phyloP scores from a whole-genome alignment of 345 rosid genomes.

The Passiflora organensis region DNA sequence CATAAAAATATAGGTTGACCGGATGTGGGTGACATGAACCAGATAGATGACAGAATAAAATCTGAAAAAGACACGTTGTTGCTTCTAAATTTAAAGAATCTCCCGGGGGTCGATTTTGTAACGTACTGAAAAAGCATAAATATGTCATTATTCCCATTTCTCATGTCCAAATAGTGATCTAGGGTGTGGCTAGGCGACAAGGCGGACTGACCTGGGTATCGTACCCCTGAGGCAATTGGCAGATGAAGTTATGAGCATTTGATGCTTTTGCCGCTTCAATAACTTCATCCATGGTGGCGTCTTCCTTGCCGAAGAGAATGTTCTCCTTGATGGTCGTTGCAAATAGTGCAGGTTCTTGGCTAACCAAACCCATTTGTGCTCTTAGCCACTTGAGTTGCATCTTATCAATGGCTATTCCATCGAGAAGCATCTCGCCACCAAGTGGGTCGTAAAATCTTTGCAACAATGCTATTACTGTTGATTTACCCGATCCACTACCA shows the following conservation, averaged over 20 bases:
- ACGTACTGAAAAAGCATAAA: no score
- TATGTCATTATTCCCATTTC: no score
- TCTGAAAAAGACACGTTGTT: no score
- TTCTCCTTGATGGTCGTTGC: constrained; percentile 25
- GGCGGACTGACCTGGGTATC: constrained; percentile 21
- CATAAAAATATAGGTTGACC: no score
- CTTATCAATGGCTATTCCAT: constrained; percentile 6
- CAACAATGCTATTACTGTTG: constrained; percentile 12
- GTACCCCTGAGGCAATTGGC: constrained; percentile 21
- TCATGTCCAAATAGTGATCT: no score
- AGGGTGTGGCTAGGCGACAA: constrained; percentile 19
- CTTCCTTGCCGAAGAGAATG: constrained; percentile 24
- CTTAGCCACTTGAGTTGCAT: constrained; percentile 6
- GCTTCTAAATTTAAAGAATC: no score
- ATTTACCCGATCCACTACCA: constrained; percentile 14
- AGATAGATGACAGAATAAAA: no score
- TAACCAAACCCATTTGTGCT: constrained; percentile 16
- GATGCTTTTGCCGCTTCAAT: constrained; percentile 26
- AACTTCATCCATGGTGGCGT: constrained; percentile 25
- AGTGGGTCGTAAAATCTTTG: constrained; percentile 12
- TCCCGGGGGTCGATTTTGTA: no score
- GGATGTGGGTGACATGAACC: no score
- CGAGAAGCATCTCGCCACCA: constrained; percentile 3
- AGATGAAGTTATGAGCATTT: constrained; percentile 32
- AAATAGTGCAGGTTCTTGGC: constrained; percentile 32